Evolutionary conservation across 2,329 filamentous ascomycete species (phyloP).

Genomic region (Neofusicoccum sp.): DNA sequence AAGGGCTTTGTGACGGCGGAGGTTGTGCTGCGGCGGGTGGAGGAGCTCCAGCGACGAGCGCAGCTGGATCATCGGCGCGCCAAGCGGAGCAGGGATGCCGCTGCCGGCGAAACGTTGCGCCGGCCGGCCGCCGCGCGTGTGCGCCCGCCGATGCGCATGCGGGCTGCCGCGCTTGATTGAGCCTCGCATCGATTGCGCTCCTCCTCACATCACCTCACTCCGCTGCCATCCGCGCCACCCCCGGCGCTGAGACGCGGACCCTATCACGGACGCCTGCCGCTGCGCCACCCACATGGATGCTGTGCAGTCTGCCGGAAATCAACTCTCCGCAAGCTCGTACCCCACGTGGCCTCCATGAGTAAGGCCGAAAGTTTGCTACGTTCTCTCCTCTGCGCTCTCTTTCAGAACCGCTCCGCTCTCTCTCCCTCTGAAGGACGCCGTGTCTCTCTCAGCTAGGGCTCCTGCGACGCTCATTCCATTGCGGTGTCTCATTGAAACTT

Average conservation of each 20-base stretch:
- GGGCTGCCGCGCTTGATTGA: neutral
- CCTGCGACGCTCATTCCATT: neutral
- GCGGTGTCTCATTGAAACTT: neutral
- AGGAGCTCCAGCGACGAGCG: neutral
- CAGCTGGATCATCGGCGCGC: slow-evolving; percentile 2
- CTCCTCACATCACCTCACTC: neutral
- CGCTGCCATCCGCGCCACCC: neutral
- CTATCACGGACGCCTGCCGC: neutral
- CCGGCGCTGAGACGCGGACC: neutral
- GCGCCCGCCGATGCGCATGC: neutral
- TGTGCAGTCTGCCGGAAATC: neutral
- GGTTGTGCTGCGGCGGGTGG: neutral
- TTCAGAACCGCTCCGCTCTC: neutral
- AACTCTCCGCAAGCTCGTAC: neutral
- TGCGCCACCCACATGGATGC: neutral
- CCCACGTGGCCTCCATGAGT: slow-evolving; percentile 13
- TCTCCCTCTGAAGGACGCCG: neutral
- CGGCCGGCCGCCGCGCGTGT: neutral
- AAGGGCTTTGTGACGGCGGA: neutral
- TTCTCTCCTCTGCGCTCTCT: neutral
- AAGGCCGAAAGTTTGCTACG: neutral
- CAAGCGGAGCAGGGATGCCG: neutral
- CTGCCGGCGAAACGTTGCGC: neutral
- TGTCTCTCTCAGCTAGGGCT: neutral
- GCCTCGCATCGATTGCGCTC: neutral